Percentiles rank a stretch among this genome's conserved stretches.
Evolutionary conservation across 441 rosid species (phyloP).

Genomic region (Brassica balearica): DNA sequence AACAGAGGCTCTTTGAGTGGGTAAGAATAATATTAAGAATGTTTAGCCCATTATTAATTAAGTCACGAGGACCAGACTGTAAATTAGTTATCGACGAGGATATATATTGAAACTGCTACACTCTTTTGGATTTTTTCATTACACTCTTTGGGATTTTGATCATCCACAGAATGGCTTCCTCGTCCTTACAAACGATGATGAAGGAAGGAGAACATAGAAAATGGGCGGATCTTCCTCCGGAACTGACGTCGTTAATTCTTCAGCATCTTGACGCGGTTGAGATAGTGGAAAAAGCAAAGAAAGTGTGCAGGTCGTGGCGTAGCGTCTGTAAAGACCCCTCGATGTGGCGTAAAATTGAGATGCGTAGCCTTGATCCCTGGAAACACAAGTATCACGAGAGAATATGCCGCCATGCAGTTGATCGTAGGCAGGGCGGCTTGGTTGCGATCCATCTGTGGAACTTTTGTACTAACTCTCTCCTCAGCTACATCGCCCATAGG

Average conservation of each 20-base stretch:
- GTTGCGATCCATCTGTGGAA: background rate
- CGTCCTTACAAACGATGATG: background rate
- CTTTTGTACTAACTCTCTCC: background rate
- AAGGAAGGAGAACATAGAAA: background rate
- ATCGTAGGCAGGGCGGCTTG: conserved; percentile 6
- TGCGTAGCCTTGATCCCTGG: background rate
- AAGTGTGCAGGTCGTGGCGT: conserved; percentile 15
- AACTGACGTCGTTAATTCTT: background rate
- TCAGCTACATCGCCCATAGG: conserved; percentile 18
- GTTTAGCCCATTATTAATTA: background rate
- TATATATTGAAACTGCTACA: too few relatives aligned
- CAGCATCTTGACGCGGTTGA: background rate
- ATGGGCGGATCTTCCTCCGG: conserved; percentile 8
- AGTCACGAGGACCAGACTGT: background rate
- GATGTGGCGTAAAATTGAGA: conserved; percentile 11
- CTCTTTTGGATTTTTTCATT: too few relatives aligned
- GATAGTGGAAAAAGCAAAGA: background rate
- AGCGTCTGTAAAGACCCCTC: conserved; percentile 10
- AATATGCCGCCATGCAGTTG: background rate
- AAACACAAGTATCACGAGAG: background rate
- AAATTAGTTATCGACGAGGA: too few relatives aligned
- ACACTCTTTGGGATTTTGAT: background rate
- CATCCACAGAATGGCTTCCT: background rate
- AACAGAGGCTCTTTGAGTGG: background rate
- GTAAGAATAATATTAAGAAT: background rate